Percentiles rank a stretch among this genome's conserved stretches.
These are phyloP conservation scores for Beta corolliflora DNA, from an alignment of 179 eudicot genomes.

Conservation along the genomic window DNA sequence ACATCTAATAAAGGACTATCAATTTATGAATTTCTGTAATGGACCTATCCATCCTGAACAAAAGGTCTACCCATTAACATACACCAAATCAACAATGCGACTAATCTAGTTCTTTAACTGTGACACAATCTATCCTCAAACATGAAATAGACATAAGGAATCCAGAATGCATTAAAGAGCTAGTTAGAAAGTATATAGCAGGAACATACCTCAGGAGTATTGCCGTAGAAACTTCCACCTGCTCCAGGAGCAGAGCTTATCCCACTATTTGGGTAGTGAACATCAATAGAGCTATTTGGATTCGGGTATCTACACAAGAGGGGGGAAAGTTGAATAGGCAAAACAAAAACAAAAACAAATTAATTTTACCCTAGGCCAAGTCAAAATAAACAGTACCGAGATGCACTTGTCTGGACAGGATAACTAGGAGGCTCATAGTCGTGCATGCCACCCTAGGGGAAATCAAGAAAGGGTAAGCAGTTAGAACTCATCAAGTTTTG, in stretches of 20 bases:
- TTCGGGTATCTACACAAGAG: slow-evolving; percentile 42
- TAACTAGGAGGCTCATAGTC: slow-evolving; percentile 52
- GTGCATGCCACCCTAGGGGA: slow-evolving; percentile 46
- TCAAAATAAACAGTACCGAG: slow-evolving; percentile 40
- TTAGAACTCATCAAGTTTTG: slow-evolving; percentile 1
- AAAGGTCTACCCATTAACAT: background rate
- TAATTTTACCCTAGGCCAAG: background rate
- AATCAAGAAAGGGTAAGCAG: slow-evolving; percentile 10
- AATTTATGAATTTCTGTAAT: background rate
- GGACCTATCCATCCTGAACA: background rate
- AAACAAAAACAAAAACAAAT: background rate
- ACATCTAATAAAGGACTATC: no score
- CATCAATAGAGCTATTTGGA: slow-evolving; percentile 38
- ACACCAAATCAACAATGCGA: background rate
- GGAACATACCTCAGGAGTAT: slow-evolving; percentile 36
- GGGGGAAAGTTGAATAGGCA: background rate
- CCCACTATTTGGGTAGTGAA: slow-evolving; percentile 38
- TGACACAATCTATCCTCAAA: background rate
- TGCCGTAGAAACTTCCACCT: slow-evolving; percentile 40
- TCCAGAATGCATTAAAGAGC: slow-evolving; percentile 1
- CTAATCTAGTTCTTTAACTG: background rate
- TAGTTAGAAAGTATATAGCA: background rate
- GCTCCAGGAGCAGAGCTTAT: slow-evolving; percentile 39
- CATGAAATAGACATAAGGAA: background rate
- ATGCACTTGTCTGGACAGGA: slow-evolving; percentile 52